Percentiles rank a stretch among this genome's conserved stretches.
These are phyloP conservation scores for Lentinula edodes DNA, from an alignment of 768 basidiomycete species.

Conservation along the genomic window DNA sequence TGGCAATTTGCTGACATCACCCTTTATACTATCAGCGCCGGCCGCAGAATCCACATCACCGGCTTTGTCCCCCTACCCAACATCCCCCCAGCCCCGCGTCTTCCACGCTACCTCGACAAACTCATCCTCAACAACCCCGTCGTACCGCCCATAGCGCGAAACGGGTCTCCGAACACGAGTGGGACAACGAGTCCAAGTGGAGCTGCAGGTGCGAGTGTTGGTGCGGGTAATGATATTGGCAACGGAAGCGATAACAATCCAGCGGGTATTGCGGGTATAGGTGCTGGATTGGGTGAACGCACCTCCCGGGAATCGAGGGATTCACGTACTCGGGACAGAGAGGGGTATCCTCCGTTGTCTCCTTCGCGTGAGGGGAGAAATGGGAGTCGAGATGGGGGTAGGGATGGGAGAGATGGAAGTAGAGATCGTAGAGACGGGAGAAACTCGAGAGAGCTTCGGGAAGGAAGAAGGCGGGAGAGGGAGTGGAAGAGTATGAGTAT, in stretches of 20 bases:
- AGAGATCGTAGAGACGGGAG: not conserved
- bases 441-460: not conserved
- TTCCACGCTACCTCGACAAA: slow-evolving; percentile 91
- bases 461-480: slow-evolving; percentile 9
- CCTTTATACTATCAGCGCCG: not conserved
- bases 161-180: not conserved
- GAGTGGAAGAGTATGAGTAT: slow-evolving; percentile 27
- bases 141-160: slow-evolving; percentile 12
- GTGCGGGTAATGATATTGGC: slow-evolving; percentile 8
- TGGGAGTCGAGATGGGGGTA: not conserved
- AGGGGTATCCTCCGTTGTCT: slow-evolving; percentile 7
- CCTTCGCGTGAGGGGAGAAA: not conserved
- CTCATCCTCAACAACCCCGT: slow-evolving; percentile 72
- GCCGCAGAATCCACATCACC: slow-evolving; percentile 8
- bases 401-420: slow-evolving; percentile 13
- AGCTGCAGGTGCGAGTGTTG: slow-evolving; percentile 22
- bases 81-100: slow-evolving; percentile 81
- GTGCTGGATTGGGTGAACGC: not conserved
- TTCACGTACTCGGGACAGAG: not conserved
- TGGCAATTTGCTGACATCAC: slow-evolving; percentile 15
- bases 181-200: slow-evolving; percentile 21
- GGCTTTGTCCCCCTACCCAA: slow-evolving; percentile 58
- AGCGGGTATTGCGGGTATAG: not conserved
- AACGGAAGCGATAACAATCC: not conserved
- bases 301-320: not conserved